A percentile compares a stretch with the other conserved stretches of the same genome.
phyloP scores from a whole-genome alignment of 805 yeast species.

The Yarrowia sp. region DNA sequence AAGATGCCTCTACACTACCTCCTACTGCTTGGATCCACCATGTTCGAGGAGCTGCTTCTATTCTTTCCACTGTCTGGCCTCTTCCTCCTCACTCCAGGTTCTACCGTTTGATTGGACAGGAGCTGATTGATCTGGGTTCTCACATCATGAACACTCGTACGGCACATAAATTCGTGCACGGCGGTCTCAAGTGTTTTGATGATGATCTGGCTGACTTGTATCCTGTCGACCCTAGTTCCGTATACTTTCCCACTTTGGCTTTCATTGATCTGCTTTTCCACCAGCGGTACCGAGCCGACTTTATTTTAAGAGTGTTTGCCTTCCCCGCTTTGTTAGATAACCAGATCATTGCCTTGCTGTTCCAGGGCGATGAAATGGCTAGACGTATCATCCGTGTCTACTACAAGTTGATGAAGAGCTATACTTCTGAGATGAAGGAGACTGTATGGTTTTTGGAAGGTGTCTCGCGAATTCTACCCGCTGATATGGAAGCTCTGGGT shows the following conservation, averaged over 20 bases:
- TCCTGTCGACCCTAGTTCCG: conserved; percentile 80
- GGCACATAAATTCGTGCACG: conserved; percentile 15
- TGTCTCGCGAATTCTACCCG: conserved; percentile 81
- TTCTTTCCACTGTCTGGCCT: conserved; percentile 95
- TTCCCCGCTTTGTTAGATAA: conserved; percentile 90
- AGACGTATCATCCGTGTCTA: conserved; percentile 89
- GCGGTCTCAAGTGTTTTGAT: conserved; percentile 62
- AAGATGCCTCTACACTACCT: conserved; percentile 57
- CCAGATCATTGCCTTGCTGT: conserved; percentile 68
- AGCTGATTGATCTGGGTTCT: conserved; percentile 85
- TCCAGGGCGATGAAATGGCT: conserved; percentile 82
- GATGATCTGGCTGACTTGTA: conserved; percentile 78
- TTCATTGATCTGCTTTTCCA: conserved; percentile 74
- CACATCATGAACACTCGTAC: conserved; percentile 21
- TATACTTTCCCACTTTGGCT: conserved; percentile 83
- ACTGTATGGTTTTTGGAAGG: conserved; percentile 94
- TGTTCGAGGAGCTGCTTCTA: conserved; percentile 95
- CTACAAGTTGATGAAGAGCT: conserved; percentile 74
- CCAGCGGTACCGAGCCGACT: conserved; percentile 81
- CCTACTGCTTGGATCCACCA: conserved; percentile 97
- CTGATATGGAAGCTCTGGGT: conserved; percentile 84
- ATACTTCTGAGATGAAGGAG: conserved; percentile 83
- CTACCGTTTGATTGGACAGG: conserved; percentile 74
- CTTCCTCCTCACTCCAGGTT: conserved; percentile 65
- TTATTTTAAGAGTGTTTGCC: conserved; percentile 81